Conservation (phyloP, 1,284 basidiomycete genomes). For the Cryptococcus hybrid region DNA sequence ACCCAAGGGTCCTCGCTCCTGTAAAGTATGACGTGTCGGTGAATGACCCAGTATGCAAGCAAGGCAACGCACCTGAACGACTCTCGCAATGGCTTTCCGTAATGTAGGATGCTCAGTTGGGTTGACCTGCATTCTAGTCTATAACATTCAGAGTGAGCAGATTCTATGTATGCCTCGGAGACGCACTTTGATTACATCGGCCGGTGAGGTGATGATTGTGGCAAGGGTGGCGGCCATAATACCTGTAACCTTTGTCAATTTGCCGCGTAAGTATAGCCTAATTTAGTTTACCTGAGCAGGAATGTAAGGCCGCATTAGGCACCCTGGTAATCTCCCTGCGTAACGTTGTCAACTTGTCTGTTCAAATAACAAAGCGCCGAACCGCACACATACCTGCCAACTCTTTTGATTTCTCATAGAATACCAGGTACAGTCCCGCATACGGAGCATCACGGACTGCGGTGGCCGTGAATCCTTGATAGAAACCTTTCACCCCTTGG, state of each 20-base stretch:
- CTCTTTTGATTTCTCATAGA: constrained; percentile 82
- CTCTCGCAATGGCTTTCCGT: constrained; percentile 60
- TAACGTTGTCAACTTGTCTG: constrained; percentile 52
- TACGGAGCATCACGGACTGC: constrained; percentile 93
- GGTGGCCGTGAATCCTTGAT: constrained; percentile 86
- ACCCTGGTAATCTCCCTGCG: constrained; percentile 19
- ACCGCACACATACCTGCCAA: constrained; percentile 57
- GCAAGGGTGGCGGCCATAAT: constrained; percentile 79
- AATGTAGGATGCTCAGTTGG: constrained; percentile 69
- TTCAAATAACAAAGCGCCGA: neutral
- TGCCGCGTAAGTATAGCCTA: neutral
- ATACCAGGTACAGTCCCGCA: constrained; percentile 87
- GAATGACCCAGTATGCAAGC: too few relatives aligned
- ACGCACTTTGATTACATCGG: constrained; percentile 81
- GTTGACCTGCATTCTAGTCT: constrained; percentile 88
- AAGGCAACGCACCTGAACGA: constrained; percentile 62
- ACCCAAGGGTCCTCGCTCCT: constrained; percentile 73
- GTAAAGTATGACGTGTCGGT: neutral
- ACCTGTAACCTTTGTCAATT: constrained; percentile 14
- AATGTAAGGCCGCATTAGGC: constrained; percentile 47
- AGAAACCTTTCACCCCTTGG: constrained; percentile 73
- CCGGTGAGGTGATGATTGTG: constrained; percentile 80
- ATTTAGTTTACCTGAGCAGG: constrained; percentile 32
- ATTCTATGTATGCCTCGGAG: neutral
- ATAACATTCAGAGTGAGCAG: constrained; percentile 2